Evolutionary conservation across 2,329 filamentous ascomycete species (phyloP).

Genomic region (Colletotrichum salicis): DNA sequence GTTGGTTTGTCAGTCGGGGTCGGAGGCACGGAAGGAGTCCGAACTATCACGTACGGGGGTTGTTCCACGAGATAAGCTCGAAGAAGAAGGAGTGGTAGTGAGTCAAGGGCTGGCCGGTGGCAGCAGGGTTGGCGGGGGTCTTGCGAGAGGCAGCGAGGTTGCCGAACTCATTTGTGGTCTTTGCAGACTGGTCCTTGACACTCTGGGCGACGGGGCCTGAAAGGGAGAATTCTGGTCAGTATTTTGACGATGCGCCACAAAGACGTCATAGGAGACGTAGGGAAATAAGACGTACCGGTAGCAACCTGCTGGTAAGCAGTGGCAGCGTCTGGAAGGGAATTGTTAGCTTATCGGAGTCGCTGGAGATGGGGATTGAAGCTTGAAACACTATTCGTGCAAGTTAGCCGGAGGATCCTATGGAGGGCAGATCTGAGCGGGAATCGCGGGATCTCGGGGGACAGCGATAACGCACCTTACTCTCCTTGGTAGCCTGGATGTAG

Average conservation of each 20-base stretch:
- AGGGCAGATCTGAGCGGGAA: slow-evolving; percentile 18
- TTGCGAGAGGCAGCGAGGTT: slow-evolving; percentile 68
- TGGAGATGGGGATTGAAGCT: slow-evolving; percentile 33
- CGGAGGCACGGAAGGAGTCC: not conserved
- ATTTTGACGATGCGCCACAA: slow-evolving; percentile 6
- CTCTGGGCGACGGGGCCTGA: slow-evolving; percentile 69
- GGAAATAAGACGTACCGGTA: slow-evolving; percentile 52
- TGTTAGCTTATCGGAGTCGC: slow-evolving; percentile 46
- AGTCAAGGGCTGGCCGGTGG: slow-evolving; percentile 71
- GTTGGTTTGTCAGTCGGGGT: slow-evolving; percentile 22
- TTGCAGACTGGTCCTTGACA: slow-evolving; percentile 65
- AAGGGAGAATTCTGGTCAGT: slow-evolving; percentile 31
- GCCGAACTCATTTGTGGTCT: slow-evolving; percentile 66
- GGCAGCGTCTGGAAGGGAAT: slow-evolving; percentile 54
- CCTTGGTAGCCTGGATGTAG: slow-evolving; percentile 58
- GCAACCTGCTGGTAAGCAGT: slow-evolving; percentile 60
- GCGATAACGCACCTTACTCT: slow-evolving; percentile 61
- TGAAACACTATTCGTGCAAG: slow-evolving; percentile 47
- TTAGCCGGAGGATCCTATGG: slow-evolving; percentile 43
- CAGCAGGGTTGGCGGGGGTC: slow-evolving; percentile 63
- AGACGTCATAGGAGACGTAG: slow-evolving; percentile 7
- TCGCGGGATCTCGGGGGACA: slow-evolving; percentile 7
- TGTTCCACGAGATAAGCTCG: slow-evolving; percentile 76
- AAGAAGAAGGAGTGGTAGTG: slow-evolving; percentile 79
- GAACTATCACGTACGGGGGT: slow-evolving; percentile 64